Base-by-base conservation (phyloP, 2,329 filamentous ascomycete genomes). In the Rachicladosporium sp. region DNA sequence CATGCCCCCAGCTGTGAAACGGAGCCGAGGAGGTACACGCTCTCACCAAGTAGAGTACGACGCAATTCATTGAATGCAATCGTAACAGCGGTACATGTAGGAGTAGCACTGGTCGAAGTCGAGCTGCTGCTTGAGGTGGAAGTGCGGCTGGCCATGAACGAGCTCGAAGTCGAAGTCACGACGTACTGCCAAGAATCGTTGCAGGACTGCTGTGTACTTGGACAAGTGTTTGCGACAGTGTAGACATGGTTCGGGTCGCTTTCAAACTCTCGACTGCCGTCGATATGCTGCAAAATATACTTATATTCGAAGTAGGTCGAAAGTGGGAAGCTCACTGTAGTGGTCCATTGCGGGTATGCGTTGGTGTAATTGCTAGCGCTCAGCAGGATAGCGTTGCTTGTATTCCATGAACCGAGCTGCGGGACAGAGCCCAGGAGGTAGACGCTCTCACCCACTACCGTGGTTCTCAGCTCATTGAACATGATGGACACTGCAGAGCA, bases 181-280 rank as follows among this genome's bases (percentile, higher is more conserved):
- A 3, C 4, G 23, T 27, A 27, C 42, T 55, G 53, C 64, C 65
- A 69, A 6, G 43, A 56, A 43, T 63, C 59, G 23, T 27, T 27
- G 23, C 23, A 27, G 38, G 59, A 61, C 23, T 59, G 49, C 8
- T 54, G 55, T 3, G 52, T 53, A 4, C 50, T 53, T 5, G 56
- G 51, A 46, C 65, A 65, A 21, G 52, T 58, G 29, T 45, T 52
- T 1, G 62, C 57, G n/a, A 69, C 63, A 1, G 57, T 63, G 43
- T 60, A 67, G 19, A 41, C 50, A 19, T 62, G 56, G 43, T 69
- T 66, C 4, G 64, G 60, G 46, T 80, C 79, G 36, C 62, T 65
- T 62, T 86, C 80, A 80, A 80, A 85, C 2, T 60, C 66, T 7
- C 80, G 59, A 0, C 60, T 62, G 0, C 76, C 73, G 48, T 72